These are phyloP conservation scores for Aurifilum marmelostoma DNA, from an alignment of 2,329 filamentous ascomycete species.

Conservation along the genomic window DNA sequence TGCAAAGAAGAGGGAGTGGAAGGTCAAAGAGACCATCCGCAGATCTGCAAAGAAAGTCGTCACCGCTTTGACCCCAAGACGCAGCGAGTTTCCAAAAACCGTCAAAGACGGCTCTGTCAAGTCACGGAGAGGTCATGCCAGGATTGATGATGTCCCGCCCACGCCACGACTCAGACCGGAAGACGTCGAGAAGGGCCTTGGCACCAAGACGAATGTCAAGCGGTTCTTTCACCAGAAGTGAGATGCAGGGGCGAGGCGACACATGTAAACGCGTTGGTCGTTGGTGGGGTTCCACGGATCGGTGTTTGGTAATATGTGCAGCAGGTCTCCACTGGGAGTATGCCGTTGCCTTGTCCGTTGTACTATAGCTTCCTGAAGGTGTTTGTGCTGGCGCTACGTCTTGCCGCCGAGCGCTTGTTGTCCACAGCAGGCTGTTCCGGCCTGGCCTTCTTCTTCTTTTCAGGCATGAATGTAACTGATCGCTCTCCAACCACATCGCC, in stretches of 20 bases:
- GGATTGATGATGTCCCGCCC: slow-evolving; percentile 61
- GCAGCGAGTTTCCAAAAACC: slow-evolving; percentile 62
- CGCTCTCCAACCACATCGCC: slow-evolving; percentile 64
- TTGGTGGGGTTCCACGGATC: not conserved
- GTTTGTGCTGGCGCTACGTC: slow-evolving; percentile 77
- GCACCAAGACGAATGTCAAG: slow-evolving; percentile 42
- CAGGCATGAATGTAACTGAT: slow-evolving; percentile 74
- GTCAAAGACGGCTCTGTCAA: slow-evolving; percentile 49
- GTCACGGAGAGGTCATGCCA: slow-evolving; percentile 45
- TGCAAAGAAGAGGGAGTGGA: slow-evolving; percentile 86
- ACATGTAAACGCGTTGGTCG: too few species aligned
- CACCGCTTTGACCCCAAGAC: slow-evolving; percentile 63
- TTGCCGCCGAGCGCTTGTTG: slow-evolving; percentile 45
- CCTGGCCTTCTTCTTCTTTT: slow-evolving; percentile 56
- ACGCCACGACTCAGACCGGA: slow-evolving; percentile 57
- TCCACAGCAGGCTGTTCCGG: slow-evolving; percentile 39
- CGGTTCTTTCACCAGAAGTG: slow-evolving; percentile 42
- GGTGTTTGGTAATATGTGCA: not conserved
- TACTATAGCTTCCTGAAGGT: slow-evolving; percentile 69
- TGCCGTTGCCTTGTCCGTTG: not conserved
- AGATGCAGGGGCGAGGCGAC: slow-evolving; percentile 4
- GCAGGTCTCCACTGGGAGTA: not conserved
- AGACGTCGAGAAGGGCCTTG: slow-evolving; percentile 63
- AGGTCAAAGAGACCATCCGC: slow-evolving; percentile 71
- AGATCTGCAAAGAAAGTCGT: slow-evolving; percentile 67